Percentiles rank a stretch among this genome's conserved stretches.
Conservation (phyloP, 1,284 basidiomycete species). For the Ustilago trichophora region DNA sequence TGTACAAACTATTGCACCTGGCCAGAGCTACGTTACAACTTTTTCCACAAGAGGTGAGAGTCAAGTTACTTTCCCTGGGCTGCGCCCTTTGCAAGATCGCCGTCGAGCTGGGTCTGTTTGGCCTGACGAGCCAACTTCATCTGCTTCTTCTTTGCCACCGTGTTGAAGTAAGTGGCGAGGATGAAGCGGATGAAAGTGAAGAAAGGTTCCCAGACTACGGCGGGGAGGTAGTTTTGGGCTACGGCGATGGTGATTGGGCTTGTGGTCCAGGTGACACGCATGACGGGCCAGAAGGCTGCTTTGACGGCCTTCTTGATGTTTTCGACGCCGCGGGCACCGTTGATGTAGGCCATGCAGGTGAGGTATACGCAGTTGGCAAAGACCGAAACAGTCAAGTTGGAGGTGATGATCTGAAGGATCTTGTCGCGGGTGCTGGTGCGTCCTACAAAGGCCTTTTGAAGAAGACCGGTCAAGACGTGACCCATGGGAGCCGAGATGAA, state of each 20-base stretch:
- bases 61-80: conserved; percentile 49
- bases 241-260: conserved; percentile 77
- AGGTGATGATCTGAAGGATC: conserved; percentile 76
- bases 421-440: conserved; percentile 76
- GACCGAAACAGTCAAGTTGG: conserved; percentile 80
- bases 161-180: conserved; percentile 56
- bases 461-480: conserved; percentile 73
- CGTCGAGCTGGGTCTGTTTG: conserved; percentile 27
- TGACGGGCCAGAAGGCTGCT: conserved; percentile 78
- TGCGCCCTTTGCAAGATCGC: conserved; percentile 50
- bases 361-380: conserved; percentile 77
- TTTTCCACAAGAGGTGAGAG: no score
- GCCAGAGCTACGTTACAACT: no score
- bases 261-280: conserved; percentile 78
- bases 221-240: conserved; percentile 79
- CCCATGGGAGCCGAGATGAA: conserved; percentile 83
- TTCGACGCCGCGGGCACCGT: conserved; percentile 77
- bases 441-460: conserved; percentile 81
- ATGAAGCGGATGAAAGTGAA: conserved; percentile 57
- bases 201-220: conserved; percentile 64
- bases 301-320: conserved; percentile 78
- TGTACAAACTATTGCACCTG: not conserved
- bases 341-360: conserved; percentile 82
- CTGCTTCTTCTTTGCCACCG: conserved; percentile 60
- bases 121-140: conserved; percentile 51